Evolutionary conservation across 208 protist genomes (phyloP).

Genomic region (Lotmaria passim): DNA sequence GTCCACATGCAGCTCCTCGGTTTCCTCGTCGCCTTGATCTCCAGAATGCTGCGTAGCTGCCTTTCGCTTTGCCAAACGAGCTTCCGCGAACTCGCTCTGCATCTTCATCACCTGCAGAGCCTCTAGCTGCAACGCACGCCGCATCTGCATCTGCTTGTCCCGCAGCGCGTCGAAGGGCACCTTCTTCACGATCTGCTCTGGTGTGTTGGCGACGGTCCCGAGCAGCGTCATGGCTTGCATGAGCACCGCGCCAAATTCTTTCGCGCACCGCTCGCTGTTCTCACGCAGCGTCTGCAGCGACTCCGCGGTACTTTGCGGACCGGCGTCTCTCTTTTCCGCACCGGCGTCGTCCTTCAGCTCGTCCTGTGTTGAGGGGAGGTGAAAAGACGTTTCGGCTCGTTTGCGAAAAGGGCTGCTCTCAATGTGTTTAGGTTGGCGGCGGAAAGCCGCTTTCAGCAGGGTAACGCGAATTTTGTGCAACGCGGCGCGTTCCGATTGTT

Average conservation of each 20-base stretch:
- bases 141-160: conserved; percentile 31
- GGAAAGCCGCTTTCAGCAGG: background rate
- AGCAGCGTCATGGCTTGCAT: conserved; percentile 18
- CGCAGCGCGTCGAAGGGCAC: conserved; percentile 39
- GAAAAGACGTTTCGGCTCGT: background rate
- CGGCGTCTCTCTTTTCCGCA: too few species aligned
- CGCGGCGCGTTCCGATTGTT: conserved; percentile 31
- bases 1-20: conserved; percentile 1
- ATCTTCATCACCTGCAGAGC: conserved; percentile 29
- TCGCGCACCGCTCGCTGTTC: conserved; percentile 38
- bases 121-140: conserved; percentile 45
- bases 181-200: conserved; percentile 34
- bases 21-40: conserved; percentile 16
- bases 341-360: background rate
- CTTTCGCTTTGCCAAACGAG: background rate
- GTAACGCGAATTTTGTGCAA: conserved; percentile 23
- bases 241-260: conserved; percentile 22
- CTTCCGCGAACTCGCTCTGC: conserved; percentile 6
- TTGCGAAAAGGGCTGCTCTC: too few species aligned
- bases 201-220: conserved; percentile 31
- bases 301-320: too few species aligned
- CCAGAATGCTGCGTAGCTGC: background rate
- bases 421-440: too few species aligned
- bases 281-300: conserved; percentile 10
- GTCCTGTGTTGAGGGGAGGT: background rate